These are phyloP conservation scores for Platanthera guangdongensis DNA, from an alignment of 106 monocot genomes.

Conservation along the genomic window DNA sequence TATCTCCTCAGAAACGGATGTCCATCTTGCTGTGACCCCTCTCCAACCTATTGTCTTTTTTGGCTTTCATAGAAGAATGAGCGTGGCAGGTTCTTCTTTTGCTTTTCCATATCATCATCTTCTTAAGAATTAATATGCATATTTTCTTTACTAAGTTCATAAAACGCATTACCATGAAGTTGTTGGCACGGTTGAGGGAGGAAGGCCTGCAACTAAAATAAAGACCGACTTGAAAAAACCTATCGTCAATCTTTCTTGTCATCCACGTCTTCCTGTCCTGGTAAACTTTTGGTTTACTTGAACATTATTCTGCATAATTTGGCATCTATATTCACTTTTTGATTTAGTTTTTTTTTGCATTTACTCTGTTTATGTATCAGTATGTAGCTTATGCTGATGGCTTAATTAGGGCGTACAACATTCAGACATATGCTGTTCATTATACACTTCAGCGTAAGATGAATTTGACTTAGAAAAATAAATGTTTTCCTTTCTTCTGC, in stretches of 20 bases:
- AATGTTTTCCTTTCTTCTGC: background rate
- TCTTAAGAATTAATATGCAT: conserved; percentile 5
- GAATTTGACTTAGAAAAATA: background rate
- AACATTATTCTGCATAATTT: background rate
- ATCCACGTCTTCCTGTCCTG: conserved; percentile 88
- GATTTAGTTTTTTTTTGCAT: background rate
- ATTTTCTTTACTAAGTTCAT: conserved; percentile 4
- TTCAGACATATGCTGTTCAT: conserved; percentile 90
- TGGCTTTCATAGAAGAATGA: conserved; percentile 91
- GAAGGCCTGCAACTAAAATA: conserved; percentile 78
- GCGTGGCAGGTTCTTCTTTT: conserved; percentile 74
- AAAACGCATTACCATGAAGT: conserved; percentile 25
- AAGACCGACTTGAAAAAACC: conserved; percentile 97
- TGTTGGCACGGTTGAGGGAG: conserved; percentile 93
- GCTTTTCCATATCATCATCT: conserved; percentile 1
- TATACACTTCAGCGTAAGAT: conserved; percentile 91
- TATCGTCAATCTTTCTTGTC: conserved; percentile 89
- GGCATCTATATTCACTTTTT: background rate
- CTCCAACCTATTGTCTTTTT: conserved; percentile 93
- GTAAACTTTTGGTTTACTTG: conserved; percentile 27
- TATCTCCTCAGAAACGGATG: conserved; percentile 70
- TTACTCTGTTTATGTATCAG: conserved; percentile 19
- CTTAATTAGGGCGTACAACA: conserved; percentile 90
- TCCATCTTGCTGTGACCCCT: conserved; percentile 87
- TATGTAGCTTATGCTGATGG: conserved; percentile 98